Evolutionary conservation across 2,329 filamentous ascomycete genomes (phyloP), one percentile per base, ranked within the genome.

Genomic region (Fusarium pseudograminearum): DNA sequence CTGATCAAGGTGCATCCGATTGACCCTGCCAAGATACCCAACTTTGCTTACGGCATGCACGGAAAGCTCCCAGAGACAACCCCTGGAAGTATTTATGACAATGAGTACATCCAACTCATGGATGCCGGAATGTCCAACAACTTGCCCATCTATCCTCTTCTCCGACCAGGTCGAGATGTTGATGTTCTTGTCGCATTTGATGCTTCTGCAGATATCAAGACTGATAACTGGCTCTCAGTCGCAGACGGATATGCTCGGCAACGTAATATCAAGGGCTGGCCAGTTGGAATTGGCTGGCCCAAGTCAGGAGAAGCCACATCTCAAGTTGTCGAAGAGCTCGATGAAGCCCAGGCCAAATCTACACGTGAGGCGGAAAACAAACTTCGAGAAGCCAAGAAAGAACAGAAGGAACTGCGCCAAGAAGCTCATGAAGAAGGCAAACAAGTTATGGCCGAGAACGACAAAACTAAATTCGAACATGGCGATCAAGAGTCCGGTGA

Each of bases 51-150:
- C 64, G 92, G 92, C 11, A 92, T 99, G 90, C 86, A 91, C 72
- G 90, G 88, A 15, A 85, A 88, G 65, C 84, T 99, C 9, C 91
- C 93, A 1, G 80, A 87, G 1, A 92, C 93, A 0, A 91, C 91
- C n/a, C 94, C 96, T 0, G 87, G 90, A 33, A 93, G 89, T 61
- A 88, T 97, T 40, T 90, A 92, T 73, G 83, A 88, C 20, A 86
- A 85, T 16, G 85, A 90, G 45, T 91, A 97, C 77, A 85, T 95
- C 20, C 90, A 93, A 69, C 85, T 95, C 18, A 98, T 98, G 94
- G 96, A 99, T 78, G 94, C 96, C 3, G 96, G 96, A 52, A 99
- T 99, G 96, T 97, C 93, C 70, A 98, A 99, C 78, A 99, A 99
- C 76, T 84, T 99, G 11, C 96, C 96, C 3, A 94, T 98, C 42